A percentile compares a stretch with the other conserved stretches of the same genome.
phyloP scores from a whole-genome alignment of 1,139 yeast species.

The Diutina scorzettiae region DNA sequence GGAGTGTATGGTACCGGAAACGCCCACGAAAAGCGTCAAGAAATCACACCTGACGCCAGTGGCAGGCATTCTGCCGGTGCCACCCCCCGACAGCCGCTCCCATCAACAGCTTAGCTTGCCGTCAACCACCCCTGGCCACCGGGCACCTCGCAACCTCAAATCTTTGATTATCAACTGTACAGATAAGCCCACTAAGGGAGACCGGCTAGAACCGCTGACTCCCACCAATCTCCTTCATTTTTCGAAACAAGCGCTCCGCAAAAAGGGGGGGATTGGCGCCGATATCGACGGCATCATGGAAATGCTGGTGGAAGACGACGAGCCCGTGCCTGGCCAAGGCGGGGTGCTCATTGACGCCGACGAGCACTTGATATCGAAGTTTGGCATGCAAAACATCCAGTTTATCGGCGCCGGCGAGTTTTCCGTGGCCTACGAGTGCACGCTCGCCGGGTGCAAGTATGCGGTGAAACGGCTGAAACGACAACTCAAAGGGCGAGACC shows the following conservation, averaged over 20 bases:
- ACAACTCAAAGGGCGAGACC: constrained; percentile 31
- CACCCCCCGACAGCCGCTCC: constrained; percentile 2
- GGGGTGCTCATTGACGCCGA: constrained; percentile 20
- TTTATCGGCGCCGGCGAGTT: constrained; percentile 79
- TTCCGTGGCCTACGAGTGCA: constrained; percentile 71
- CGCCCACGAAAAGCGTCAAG: constrained; percentile 25
- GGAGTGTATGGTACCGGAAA: constrained; percentile 23
- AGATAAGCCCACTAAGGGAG: background rate
- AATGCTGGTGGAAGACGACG: constrained; percentile 3
- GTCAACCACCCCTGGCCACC: background rate
- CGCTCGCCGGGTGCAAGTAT: constrained; percentile 47
- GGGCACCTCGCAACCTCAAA: background rate
- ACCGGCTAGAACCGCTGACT: constrained; percentile 18
- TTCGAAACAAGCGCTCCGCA: background rate
- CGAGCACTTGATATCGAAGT: constrained; percentile 52
- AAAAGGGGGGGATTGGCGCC: constrained; percentile 7
- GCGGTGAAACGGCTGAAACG: constrained; percentile 80
- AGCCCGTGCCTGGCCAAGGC: constrained; percentile 6
- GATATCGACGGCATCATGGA: constrained; percentile 7
- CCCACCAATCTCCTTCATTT: constrained; percentile 14
- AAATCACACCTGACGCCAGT: constrained; percentile 5
- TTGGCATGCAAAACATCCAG: constrained; percentile 50
- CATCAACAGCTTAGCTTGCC: background rate
- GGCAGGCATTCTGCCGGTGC: constrained; percentile 1
- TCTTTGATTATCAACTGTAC: background rate